These are phyloP conservation scores for Serendipita sp. DNA, from an alignment of 1,284 basidiomycete genomes.

Conservation along the genomic window DNA sequence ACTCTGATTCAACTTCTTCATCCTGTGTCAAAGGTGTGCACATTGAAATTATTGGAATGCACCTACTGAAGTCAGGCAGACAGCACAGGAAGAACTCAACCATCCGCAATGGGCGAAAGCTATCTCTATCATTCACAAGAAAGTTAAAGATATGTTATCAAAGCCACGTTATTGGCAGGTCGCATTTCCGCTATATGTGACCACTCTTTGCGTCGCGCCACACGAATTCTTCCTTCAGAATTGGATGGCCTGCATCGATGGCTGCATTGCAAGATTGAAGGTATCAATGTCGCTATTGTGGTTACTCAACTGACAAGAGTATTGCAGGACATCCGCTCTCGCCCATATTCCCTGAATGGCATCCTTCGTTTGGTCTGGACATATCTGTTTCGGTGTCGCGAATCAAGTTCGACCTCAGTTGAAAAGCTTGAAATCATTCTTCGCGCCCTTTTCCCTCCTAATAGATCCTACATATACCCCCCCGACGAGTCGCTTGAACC, in stretches of 20 bases:
- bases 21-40: slow-evolving; percentile 70
- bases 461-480: slow-evolving; percentile 48
- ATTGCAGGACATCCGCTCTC: slow-evolving; percentile 51
- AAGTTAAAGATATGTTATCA: slow-evolving; percentile 72
- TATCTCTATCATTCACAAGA: slow-evolving; percentile 71
- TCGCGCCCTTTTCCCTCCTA: slow-evolving; percentile 68
- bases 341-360: slow-evolving; percentile 66
- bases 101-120: slow-evolving; percentile 91
- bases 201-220: slow-evolving; percentile 76
- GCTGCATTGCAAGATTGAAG: slow-evolving; percentile 64
- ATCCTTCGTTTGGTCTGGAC: slow-evolving; percentile 82
- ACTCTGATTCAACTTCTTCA: slow-evolving; percentile 68
- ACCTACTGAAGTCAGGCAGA: slow-evolving; percentile 28
- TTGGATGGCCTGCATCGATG: slow-evolving; percentile 64
- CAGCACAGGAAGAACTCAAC: slow-evolving; percentile 91
- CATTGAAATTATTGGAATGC: slow-evolving; percentile 7
- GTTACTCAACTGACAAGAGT: slow-evolving; percentile 8
- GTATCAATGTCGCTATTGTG: slow-evolving; percentile 25
- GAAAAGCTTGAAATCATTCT: slow-evolving; percentile 67
- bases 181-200: slow-evolving; percentile 77
- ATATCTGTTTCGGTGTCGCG: slow-evolving; percentile 85
- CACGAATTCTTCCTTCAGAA: slow-evolving; percentile 73
- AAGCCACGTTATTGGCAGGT: slow-evolving; percentile 87
- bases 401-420: slow-evolving; percentile 64
- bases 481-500: slow-evolving; percentile 65